Conservation (phyloP, 78 protist genomes). For the Thecamonas trahens region DNA sequence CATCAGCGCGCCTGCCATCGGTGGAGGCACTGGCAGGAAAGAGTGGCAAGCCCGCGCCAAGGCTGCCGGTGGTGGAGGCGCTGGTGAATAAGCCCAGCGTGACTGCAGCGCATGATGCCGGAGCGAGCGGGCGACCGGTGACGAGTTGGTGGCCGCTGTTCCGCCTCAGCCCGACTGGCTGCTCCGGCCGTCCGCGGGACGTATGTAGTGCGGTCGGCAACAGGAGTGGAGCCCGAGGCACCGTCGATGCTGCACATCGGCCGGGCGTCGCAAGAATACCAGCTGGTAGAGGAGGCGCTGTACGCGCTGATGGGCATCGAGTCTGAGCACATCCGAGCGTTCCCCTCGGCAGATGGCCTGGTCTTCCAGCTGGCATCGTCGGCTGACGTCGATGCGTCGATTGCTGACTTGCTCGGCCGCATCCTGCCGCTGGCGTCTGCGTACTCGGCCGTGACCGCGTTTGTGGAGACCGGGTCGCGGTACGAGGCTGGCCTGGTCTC, state of each 20-base stretch:
- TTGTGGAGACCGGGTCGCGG: neutral
- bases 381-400: slow-evolving; percentile 4
- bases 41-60: too few species aligned
- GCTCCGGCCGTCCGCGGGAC: too few species aligned
- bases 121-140: too few species aligned
- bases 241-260: too few species aligned
- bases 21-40: slow-evolving; percentile 1
- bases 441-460: neutral
- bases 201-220: neutral
- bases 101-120: too few species aligned
- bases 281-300: slow-evolving; percentile 44
- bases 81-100: too few species aligned
- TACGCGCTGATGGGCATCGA: slow-evolving; percentile 45
- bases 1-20: too few species aligned
- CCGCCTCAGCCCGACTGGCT: neutral
- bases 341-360: neutral
- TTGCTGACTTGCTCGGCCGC: slow-evolving; percentile 20
- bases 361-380: neutral
- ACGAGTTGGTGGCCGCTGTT: neutral
- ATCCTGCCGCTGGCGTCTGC: slow-evolving; percentile 1
- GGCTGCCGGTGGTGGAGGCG: too few species aligned
- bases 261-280: slow-evolving; percentile 20
- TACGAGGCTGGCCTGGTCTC: slow-evolving; percentile 34
- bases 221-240: neutral
- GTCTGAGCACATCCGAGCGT: neutral